Evolutionary conservation across 2,329 filamentous ascomycete species (phyloP).

Genomic region (Thyridium curvatum): DNA sequence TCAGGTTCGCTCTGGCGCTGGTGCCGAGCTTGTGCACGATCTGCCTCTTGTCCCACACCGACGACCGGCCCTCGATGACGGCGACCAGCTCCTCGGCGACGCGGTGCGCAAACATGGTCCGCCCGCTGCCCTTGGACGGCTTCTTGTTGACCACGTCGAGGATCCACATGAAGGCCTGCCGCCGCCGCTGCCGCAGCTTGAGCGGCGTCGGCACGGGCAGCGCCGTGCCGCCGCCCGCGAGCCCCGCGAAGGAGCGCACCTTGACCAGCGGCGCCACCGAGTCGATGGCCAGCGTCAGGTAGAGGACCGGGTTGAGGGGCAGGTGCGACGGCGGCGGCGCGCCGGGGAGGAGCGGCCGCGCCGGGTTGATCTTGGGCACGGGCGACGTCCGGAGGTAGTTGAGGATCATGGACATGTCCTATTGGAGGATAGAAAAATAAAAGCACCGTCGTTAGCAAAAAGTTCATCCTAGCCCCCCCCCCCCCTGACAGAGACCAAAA

Average conservation of each 20-base stretch:
- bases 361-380: slow-evolving; percentile 67
- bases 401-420: slow-evolving; percentile 84
- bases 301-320: slow-evolving; percentile 81
- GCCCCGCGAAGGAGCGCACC: slow-evolving; percentile 68
- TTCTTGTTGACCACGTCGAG: slow-evolving; percentile 76
- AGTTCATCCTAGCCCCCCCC: too few relatives aligned
- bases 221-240: slow-evolving; percentile 78
- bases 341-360: slow-evolving; percentile 67
- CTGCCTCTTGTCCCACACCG: slow-evolving; percentile 76
- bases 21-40: slow-evolving; percentile 77
- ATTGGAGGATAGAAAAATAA: slow-evolving; percentile 2
- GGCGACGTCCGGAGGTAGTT: slow-evolving; percentile 78
- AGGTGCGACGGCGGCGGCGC: slow-evolving; percentile 72
- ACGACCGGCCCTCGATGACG: slow-evolving; percentile 79
- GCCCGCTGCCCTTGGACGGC: slow-evolving; percentile 64
- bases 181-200: slow-evolving; percentile 64
- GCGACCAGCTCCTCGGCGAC: slow-evolving; percentile 82
- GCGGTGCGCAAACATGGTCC: slow-evolving; percentile 65
- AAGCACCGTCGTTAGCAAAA: slow-evolving; percentile 2
- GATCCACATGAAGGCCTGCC: slow-evolving; percentile 83
- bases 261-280: slow-evolving; percentile 84
- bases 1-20: slow-evolving; percentile 67
- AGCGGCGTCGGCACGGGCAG: slow-evolving; percentile 80
- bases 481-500: too few relatives aligned
- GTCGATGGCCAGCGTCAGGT: slow-evolving; percentile 86